Evolutionary conservation across 2,329 filamentous ascomycete species (phyloP), one percentile per base, ranked within the genome.

Genomic region (Colletotrichum gloeosporioides): DNA sequence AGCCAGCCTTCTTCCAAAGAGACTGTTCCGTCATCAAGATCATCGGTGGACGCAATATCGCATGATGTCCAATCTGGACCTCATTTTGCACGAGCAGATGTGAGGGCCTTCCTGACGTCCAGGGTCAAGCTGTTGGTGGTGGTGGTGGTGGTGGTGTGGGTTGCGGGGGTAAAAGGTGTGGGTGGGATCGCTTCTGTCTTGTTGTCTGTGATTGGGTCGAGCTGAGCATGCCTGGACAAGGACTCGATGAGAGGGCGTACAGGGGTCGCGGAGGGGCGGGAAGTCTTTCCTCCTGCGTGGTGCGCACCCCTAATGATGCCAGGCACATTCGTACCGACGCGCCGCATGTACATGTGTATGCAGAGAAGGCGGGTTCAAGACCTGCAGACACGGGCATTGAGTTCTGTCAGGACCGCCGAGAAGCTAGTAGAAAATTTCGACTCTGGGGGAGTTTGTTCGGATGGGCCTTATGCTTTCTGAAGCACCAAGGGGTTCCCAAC

Each of bases 201-300:
- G 63, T 12, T 53, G 55, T 57, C 63, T 22, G 44, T 63, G 57
- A 68, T 71, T 75, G 69, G 44, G 34, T 34, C 57, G 44, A 63
- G 25, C 34, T 68, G 73, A 1, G 63, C 69, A 73, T 49, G 70
- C 31, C 64, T 39, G 49, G 34, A 36, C 64, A 73, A 59, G 74
- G 70, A 29, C 59, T 34, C 25, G 59, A n/a, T 16, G 44, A 63
- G 69, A 36, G n/a, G 16, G 36, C 70, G 22, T 53, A 49, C 70
- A 76, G 39, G 73, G 73, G 57, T 69, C 70, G 70, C 70, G 70
- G 70, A 73, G 73, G 70, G 36, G 34, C 70, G 73, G 73, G 69
- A 68, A 73, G 73, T 65, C 27, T 65, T 53, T 73, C 73, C 73
- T 75, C 13, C 55, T 68, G 63, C 53, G 53, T 34, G 66, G 57